A percentile compares a stretch with the other conserved stretches of the same genome.
These are phyloP conservation scores for Penicillium nordicum DNA, from an alignment of 2,329 filamentous ascomycete genomes.

Conservation along the genomic window DNA sequence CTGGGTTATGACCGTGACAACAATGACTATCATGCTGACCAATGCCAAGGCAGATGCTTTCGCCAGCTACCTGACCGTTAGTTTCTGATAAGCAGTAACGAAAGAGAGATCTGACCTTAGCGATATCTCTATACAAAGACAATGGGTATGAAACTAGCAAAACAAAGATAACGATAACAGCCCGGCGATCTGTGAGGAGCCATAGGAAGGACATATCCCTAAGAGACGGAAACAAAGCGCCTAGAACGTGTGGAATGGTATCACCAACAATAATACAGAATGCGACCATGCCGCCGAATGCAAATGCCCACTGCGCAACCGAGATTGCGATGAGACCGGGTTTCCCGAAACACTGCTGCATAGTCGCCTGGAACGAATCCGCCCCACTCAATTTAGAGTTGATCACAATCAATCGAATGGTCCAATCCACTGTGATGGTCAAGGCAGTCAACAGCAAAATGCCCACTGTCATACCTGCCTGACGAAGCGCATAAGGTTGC, in stretches of 20 bases:
- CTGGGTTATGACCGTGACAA: slow-evolving; percentile 83
- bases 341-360: slow-evolving; percentile 90
- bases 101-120: slow-evolving; percentile 63
- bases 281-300: slow-evolving; percentile 97
- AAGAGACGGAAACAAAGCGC: slow-evolving; percentile 75
- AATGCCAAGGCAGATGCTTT: slow-evolving; percentile 93
- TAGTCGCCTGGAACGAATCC: slow-evolving; percentile 91
- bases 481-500: slow-evolving; percentile 92
- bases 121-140: slow-evolving; percentile 92
- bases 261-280: slow-evolving; percentile 98
- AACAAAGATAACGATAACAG: slow-evolving; percentile 83
- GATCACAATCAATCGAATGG: slow-evolving; percentile 91
- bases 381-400: slow-evolving; percentile 96
- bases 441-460: slow-evolving; percentile 72
- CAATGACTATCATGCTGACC: slow-evolving; percentile 87
- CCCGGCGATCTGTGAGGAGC: slow-evolving; percentile 74
- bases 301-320: slow-evolving; percentile 95
- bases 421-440: slow-evolving; percentile 92
- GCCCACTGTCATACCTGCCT: slow-evolving; percentile 82
- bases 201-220: slow-evolving; percentile 71
- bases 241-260: slow-evolving; percentile 85
- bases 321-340: slow-evolving; percentile 84
- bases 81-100: slow-evolving; percentile 1
- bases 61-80: slow-evolving; percentile 63
- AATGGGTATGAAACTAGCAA: slow-evolving; percentile 84